Base-by-base conservation (phyloP, 2,329 filamentous ascomycete genomes). In the Curvularia spicifera region DNA sequence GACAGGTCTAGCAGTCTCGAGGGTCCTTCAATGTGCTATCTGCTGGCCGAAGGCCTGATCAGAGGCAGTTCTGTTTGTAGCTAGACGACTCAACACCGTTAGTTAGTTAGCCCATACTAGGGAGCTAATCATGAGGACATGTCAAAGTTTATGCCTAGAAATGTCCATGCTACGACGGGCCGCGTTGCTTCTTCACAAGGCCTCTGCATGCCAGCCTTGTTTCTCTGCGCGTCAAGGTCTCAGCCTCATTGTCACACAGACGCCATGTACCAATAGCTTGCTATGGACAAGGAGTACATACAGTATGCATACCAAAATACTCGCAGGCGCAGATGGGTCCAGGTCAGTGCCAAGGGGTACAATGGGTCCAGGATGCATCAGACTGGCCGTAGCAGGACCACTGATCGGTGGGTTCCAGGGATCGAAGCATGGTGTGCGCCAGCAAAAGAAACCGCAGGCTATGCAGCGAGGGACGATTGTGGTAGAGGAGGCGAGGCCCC, bases 401-500 rank as follows among this genome's bases (percentile, higher is more conserved):
- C 37, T 22, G 12, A 37, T 46, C 39, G 43, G 54, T 53, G 43
- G 29, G 18, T 24, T 31, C 40, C 51, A 58, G 51, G 56, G 56
- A 50, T 55, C 46, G 39, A 51, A 31, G 56, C 20, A 28, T n/a
- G 15, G n/a, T 22, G 29, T 33, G 51, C 33, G 33, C 20, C 39
- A 20, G 26, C 28, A 58, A 61, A 61, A 48, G 46, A 57, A 58
- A 44, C n/a, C 15, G 7, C n/a, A 45, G 37, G 29, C 20, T 55
- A 55, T 58, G 51, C 51, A 58, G 18, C 26, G 18, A 12, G 29
- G 51, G 48, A 12, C 33, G 33, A 51, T 51, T 58, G 56, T 31
- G 33, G 51, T 29, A 58, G 51, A 55, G 20, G 46, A 58, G 56
- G 56, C 51, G 51, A 57, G 46, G 37, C 24, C 29, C 6, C 29